A percentile compares a stretch with the other conserved stretches of the same genome.
Conservation (phyloP, 129 eudicot species). For the Pittosporum tobira region DNA sequence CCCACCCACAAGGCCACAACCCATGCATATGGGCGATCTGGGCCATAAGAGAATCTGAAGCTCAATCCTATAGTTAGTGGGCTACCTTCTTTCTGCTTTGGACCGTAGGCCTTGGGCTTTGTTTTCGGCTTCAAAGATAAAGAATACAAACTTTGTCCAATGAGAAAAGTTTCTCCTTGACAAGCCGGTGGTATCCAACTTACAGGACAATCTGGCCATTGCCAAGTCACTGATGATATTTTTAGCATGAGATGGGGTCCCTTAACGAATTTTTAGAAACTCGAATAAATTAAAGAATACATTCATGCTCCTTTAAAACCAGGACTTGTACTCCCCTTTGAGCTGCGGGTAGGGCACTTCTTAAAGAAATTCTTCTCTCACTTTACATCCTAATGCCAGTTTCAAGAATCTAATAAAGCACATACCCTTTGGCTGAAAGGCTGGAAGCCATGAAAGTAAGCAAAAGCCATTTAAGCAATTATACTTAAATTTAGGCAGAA, state of each 20-base stretch:
- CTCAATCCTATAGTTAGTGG: too few species aligned
- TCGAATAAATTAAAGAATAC: too few species aligned
- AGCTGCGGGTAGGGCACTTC: not conserved
- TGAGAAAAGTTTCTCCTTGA: not conserved
- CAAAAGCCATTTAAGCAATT: too few species aligned
- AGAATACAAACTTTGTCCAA: not conserved
- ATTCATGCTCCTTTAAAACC: not conserved
- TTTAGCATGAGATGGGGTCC: not conserved
- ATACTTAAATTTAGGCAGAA: too few species aligned
- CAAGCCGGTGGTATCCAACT: not conserved
- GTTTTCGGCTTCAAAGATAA: not conserved
- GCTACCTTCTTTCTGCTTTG: too few species aligned
- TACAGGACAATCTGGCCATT: not conserved
- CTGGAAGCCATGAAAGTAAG: too few species aligned
- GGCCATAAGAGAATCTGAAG: too few species aligned
- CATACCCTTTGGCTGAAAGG: too few species aligned
- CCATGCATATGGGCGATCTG: too few species aligned
- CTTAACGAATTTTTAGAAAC: too few species aligned
- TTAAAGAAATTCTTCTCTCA: not conserved
- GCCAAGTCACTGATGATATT: too few species aligned
- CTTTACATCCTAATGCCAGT: conserved; percentile 16
- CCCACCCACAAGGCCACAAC: too few species aligned
- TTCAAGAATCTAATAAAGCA: conserved; percentile 3
- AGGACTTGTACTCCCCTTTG: not conserved
- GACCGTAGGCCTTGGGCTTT: not conserved